These are phyloP conservation scores for Coemansia sp. DNA, from an alignment of 192 early-diverging fungal genomes.

Conservation along the genomic window DNA sequence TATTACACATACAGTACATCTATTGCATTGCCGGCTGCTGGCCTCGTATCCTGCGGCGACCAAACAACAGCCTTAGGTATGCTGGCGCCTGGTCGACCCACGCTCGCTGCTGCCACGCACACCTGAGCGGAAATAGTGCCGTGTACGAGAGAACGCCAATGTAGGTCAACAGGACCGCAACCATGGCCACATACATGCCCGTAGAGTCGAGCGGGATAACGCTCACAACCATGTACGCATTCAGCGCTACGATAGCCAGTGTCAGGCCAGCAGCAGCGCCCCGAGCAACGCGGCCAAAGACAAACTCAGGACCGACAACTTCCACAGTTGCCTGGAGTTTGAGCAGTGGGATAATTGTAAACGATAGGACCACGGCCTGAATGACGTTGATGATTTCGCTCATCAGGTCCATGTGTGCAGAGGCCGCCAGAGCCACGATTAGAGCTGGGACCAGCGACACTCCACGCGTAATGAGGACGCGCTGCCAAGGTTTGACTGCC, in stretches of 20 bases:
- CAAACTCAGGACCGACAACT: constrained; percentile 56
- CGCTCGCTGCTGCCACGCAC: constrained; percentile 18
- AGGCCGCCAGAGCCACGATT: constrained; percentile 58
- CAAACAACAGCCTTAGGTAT: constrained; percentile 37
- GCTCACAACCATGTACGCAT: constrained; percentile 48
- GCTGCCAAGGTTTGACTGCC: constrained; percentile 66
- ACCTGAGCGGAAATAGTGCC: constrained; percentile 31
- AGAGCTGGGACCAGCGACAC: constrained; percentile 66
- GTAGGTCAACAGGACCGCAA: constrained; percentile 26
- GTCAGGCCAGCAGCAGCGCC: constrained; percentile 19
- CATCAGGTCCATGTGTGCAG: constrained; percentile 61
- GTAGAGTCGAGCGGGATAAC: constrained; percentile 43
- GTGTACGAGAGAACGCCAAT: constrained; percentile 24
- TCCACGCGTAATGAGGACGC: constrained; percentile 59
- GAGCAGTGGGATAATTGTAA: constrained; percentile 64
- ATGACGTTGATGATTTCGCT: constrained; percentile 71
- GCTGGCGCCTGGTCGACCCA: constrained; percentile 35
- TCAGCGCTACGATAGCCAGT: constrained; percentile 37
- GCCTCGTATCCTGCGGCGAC: constrained; percentile 8
- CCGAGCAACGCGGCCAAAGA: constrained; percentile 23
- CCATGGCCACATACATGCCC: constrained; percentile 39
- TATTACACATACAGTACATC: too few species aligned
- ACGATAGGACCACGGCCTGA: constrained; percentile 65
- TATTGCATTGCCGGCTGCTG: too few species aligned
- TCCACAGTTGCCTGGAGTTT: constrained; percentile 56